Evolutionary conservation across 768 basidiomycete species (phyloP), one percentile per base, ranked within the genome.

Genomic region (Suillus hirtellus): DNA sequence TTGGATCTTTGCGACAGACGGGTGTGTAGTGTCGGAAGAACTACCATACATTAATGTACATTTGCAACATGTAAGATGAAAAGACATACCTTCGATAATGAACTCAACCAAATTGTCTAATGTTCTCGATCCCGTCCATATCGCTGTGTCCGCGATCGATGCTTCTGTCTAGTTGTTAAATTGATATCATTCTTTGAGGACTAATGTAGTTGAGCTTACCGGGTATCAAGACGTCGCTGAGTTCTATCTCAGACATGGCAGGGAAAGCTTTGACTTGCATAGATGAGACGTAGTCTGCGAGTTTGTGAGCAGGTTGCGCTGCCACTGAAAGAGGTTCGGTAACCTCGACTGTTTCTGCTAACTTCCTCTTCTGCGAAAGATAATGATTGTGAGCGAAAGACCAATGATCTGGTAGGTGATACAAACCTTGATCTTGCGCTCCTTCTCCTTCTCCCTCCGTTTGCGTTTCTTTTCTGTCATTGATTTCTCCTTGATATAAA

Each of bases 1-100:
- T 92, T 93, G 58, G 94, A 86, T 68, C 80, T 81, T 73, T 96
- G 94, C 34, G 82, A 80, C 12, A 98, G 77, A 62, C 92, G 86
- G 66, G 82, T 83, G 69, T 83, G 86, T 34, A 95, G 78, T 59
- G 78, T 81, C 62, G 89, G 93, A 59, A 89, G 78, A 67, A 81
- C 93, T 92, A 67, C 34, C n/a, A 31, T 40, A 60, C 40, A 44
- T 54, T 43, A 52, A 53, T 63, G 42, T 56, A 42, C 21, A 17
- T 56, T 12, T 4, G 40, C 6, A 38, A 15, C 11, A 54, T 47
- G 44, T 38, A 24, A 40, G 43, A 24, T 40, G 56, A n/a, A 40
- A n/a, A 4, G 46, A 67, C 80, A 46, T 66, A 93, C 95, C 82
- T 79, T 88, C 83, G 63, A 81, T 78, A 42, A 96, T 91, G 75